A percentile compares a stretch with the other conserved stretches of the same genome.
phyloP scores from a whole-genome alignment of 202 grass and related monocot genomes.

The Dendrocalamus latiflorus region DNA sequence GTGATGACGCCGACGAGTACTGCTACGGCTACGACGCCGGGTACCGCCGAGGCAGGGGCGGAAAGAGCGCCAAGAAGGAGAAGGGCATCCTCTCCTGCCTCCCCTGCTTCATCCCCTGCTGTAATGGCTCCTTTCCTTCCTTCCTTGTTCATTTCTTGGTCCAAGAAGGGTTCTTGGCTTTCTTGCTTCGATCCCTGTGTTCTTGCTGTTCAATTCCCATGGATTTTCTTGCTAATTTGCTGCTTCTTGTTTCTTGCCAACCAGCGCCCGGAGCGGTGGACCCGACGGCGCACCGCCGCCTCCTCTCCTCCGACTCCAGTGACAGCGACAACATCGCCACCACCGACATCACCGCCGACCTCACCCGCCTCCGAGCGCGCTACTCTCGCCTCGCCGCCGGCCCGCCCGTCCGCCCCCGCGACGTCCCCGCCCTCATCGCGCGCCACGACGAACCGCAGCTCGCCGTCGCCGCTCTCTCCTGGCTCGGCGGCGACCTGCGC shows the following conservation, averaged over 20 bases:
- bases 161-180: neutral
- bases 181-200: neutral
- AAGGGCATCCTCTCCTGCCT: slow-evolving; percentile 44
- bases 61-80: slow-evolving; percentile 43
- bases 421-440: slow-evolving; percentile 26
- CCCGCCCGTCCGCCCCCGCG: slow-evolving; percentile 33
- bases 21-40: slow-evolving; percentile 33
- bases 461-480: slow-evolving; percentile 13
- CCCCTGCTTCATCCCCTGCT: slow-evolving; percentile 42
- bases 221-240: neutral
- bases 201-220: neutral
- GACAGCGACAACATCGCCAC: slow-evolving; percentile 33
- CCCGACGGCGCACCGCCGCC: slow-evolving; percentile 29
- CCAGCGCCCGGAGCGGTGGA: slow-evolving; percentile 29
- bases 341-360: slow-evolving; percentile 33
- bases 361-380: slow-evolving; percentile 35
- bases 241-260: neutral
- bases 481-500: slow-evolving; percentile 16
- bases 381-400: slow-evolving; percentile 38
- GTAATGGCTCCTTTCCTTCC: neutral
- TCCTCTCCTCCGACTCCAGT: slow-evolving; percentile 45
- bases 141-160: neutral
- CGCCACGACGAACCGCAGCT: slow-evolving; percentile 35
- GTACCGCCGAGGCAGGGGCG: slow-evolving; percentile 6
- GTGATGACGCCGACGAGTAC: slow-evolving; percentile 33